These are phyloP conservation scores for Arachnopeziza araneosa DNA, from an alignment of 2,329 filamentous ascomycete genomes.

Conservation along the genomic window DNA sequence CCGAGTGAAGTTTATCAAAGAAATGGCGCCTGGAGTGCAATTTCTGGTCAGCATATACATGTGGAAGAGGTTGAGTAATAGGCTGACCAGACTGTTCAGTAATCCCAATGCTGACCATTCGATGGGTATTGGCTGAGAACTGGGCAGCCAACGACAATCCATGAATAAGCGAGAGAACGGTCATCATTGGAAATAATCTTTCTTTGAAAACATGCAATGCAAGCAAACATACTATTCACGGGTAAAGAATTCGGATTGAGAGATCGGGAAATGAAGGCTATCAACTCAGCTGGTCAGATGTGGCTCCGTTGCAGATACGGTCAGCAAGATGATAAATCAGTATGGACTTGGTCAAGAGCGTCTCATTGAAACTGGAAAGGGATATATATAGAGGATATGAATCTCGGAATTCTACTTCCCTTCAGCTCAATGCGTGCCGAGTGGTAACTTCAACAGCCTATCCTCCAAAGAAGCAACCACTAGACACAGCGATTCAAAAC, in stretches of 20 bases:
- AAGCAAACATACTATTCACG: neutral
- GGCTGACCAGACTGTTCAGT: neutral
- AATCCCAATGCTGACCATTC: neutral
- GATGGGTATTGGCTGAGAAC: neutral
- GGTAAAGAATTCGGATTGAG: neutral
- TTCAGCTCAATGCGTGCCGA: neutral
- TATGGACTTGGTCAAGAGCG: neutral
- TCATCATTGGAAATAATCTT: neutral
- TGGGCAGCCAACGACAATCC: neutral
- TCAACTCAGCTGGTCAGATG: neutral
- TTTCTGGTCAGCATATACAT: neutral
- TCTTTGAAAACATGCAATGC: neutral
- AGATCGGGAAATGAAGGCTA: neutral
- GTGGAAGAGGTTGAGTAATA: neutral
- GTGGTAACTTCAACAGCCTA: neutral
- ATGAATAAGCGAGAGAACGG: neutral
- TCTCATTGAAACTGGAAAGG: neutral
- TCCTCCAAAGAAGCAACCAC: neutral
- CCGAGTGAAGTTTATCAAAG: neutral
- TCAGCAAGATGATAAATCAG: neutral
- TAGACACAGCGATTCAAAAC: neutral
- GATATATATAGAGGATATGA: neutral
- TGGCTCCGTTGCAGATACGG: neutral
- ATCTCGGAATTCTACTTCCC: neutral
- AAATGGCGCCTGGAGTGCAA: neutral